Evolutionary conservation across 2,329 filamentous ascomycete genomes (phyloP), one percentile per base, ranked within the genome.

Genomic region (Scopulariopsis brevicaulis): DNA sequence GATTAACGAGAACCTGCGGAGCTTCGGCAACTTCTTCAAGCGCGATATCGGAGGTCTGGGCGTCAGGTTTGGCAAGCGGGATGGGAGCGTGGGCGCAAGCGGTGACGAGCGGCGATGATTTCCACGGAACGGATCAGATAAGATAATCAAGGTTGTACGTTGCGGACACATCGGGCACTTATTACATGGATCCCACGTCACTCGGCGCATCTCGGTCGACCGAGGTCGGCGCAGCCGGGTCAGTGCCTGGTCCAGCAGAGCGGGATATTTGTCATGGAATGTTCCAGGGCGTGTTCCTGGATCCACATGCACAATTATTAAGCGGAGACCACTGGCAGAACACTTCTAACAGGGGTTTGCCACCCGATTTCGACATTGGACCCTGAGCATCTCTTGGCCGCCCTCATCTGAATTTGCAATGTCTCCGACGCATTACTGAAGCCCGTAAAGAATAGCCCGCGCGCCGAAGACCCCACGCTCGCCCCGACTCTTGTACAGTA

Each of bases 11-110:
- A 96, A 96, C 71, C 70, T 97, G 71, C 92, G 90, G 74, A 96
- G 90, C 69, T 89, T 99, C 72, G 93, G 93, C 25, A 96, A 96
- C 73, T 96, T 97, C 74, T 97, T 97, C 76, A 85, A 87, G 62
- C 78, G 93, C 62, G 93, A 96, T 74, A 85, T 93, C 62, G 88
- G 89, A 34, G 83, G 85, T 2, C 80, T 93, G 62, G 86, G 88
- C 2, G 83, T 82, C 12, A 75, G 87, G 63, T 92, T 92, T 69
- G 88, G 87, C 53, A 85, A 82, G 71, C 71, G 81, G 56, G 79
- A 81, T 58, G 72, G 72, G 1, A 77, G 74, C 56, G 61, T 70
- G 1, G 64, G 62, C 35, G 65, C 63, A 14, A 55, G 56, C 6
- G 59, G 37, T 40, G 55, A 57, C 32, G 34, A 52, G 20, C 55